Evolutionary conservation across 176 grass and related monocot species (phyloP), one percentile per base, ranked within the genome.

Genomic region (Phoenix dactylifera): DNA sequence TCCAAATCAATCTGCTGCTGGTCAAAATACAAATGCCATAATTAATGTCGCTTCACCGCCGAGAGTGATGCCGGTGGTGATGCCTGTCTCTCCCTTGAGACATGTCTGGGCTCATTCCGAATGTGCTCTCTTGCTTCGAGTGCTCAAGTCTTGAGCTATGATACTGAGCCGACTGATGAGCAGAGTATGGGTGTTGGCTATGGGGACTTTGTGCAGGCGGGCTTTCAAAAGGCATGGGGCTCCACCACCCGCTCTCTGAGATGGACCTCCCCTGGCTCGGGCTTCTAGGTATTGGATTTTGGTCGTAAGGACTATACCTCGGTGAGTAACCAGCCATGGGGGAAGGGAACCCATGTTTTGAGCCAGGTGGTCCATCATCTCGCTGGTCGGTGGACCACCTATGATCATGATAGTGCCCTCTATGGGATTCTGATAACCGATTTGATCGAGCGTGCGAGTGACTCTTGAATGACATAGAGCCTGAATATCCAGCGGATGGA

Each of bases 231-330:
- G 71, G 55, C 15, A 65, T 53, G 7, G 87, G 71, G 49, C 79
- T 82, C 75, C 79, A 72, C 69, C 80, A 49, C 24, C 77, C 79
- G 39, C 74, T 84, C 20, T 84, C 91, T 0, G 80, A 82, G 28
- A 69, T 55, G 28, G 80, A 82, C 63, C 86, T 84, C 52, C 70
- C 73, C 0, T 78, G 24, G 69, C 17, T 77, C 3, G 80, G 75
- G 55, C 74, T 81, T 26, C 63, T 22, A 3, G 24, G 24, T 15
- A 26, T 62, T 1, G 23, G 26, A 25, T 72, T 35, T 24, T 82
- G 57, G 62, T 92, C 81, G 3, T 92, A 88, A 17, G 78, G 53
- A 18, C 72, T 80, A 39, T 88, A 85, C 68, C 92, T 60, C 1
- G 59, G 70, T 15, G 70, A 73, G 28, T 63, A 48, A 7, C 51